Evolutionary conservation across 805 yeast genomes (phyloP).

Genomic region (Huiozyma sinensis): DNA sequence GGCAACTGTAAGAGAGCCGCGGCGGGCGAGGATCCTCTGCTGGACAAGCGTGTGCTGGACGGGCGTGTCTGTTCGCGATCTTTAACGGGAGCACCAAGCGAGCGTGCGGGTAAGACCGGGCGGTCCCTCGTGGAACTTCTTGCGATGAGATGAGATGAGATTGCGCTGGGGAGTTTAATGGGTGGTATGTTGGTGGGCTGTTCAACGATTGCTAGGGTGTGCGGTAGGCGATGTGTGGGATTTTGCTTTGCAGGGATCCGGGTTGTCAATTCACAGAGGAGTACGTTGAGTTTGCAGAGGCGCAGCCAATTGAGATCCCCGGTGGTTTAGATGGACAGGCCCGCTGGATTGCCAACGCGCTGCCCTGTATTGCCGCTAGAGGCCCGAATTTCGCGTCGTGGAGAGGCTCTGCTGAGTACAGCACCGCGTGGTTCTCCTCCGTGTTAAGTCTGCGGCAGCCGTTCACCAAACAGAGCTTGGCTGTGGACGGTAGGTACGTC

Average conservation of each 20-base stretch:
- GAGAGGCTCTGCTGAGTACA: constrained; percentile 5
- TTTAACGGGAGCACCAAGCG: background rate
- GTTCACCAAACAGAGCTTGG: constrained; percentile 62
- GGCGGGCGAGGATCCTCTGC: background rate
- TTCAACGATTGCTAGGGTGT: background rate
- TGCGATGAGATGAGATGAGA: background rate
- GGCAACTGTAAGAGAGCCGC: constrained; percentile 4
- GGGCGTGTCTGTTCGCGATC: background rate
- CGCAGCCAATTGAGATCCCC: background rate
- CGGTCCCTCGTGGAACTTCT: background rate
- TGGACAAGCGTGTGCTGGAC: background rate
- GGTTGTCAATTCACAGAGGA: constrained; percentile 4
- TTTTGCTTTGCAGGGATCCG: constrained; percentile 30
- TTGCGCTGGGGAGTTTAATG: background rate
- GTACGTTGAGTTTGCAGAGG: constrained; percentile 13
- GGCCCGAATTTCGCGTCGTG: constrained; percentile 52
- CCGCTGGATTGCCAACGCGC: constrained; percentile 11
- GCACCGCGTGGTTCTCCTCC: constrained; percentile 44
- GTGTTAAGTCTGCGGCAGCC: constrained; percentile 77
- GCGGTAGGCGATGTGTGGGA: constrained; percentile 42
- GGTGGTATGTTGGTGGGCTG: background rate
- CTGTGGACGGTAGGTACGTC: constrained; percentile 25
- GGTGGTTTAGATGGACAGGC: no score
- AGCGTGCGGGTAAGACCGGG: background rate
- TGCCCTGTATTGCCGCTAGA: constrained; percentile 41